Evolutionary conservation across 78 protist species (phyloP).

Genomic region (Dictyostelium intermedium): DNA sequence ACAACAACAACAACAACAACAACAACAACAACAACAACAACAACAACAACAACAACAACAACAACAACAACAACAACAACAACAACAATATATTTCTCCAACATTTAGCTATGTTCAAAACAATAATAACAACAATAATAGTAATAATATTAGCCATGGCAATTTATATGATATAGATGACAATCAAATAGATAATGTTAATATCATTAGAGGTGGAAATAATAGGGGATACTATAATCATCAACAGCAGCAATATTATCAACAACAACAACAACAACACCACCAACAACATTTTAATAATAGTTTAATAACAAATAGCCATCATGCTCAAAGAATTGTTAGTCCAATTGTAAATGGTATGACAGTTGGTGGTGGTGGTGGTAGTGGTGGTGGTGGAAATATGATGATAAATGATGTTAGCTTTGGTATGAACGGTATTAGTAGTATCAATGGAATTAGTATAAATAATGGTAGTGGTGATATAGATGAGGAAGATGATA

Average conservation of each 20-base stretch:
- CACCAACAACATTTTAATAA: neutral
- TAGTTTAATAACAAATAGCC: neutral
- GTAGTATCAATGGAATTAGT: neutral
- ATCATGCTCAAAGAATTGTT: neutral
- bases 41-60: conserved; percentile 10
- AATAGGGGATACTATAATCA: neutral
- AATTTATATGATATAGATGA: conserved; percentile 1
- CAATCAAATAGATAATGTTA: neutral
- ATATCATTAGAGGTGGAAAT: neutral
- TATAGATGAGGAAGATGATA: conserved; percentile 32
- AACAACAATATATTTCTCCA: neutral
- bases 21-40: neutral
- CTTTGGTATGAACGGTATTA: neutral
- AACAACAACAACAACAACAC: neutral
- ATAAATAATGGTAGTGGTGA: neutral
- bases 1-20: neutral
- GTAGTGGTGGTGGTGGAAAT: neutral
- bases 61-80: neutral
- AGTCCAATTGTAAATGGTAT: neutral
- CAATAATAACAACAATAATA: neutral
- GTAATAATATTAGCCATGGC: neutral
- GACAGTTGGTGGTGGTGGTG: too few species aligned
- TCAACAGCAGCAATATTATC: neutral
- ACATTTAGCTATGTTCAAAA: neutral
- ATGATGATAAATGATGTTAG: neutral